Conservation (phyloP, 345 rosid genomes). For the Salix arbutifolia region DNA sequence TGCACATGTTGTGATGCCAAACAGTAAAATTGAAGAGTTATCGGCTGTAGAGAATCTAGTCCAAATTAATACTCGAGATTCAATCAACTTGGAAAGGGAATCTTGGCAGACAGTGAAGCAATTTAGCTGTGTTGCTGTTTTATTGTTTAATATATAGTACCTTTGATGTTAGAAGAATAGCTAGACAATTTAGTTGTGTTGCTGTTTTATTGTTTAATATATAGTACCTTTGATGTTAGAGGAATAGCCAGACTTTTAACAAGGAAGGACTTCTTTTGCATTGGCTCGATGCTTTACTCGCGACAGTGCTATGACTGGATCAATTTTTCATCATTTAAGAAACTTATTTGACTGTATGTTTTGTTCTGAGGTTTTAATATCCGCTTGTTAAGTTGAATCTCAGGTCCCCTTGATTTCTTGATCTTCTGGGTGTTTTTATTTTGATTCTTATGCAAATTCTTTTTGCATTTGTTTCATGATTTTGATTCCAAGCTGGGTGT, state of each 20-base stretch:
- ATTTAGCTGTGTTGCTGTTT: background rate
- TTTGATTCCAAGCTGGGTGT: background rate
- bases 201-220: background rate
- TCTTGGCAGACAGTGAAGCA: background rate
- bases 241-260: background rate
- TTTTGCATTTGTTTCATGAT: background rate
- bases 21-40: background rate
- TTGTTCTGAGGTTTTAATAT: background rate
- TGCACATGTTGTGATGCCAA: background rate
- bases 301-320: background rate
- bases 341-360: background rate
- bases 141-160: background rate
- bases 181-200: constrained; percentile 1
- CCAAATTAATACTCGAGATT: background rate
- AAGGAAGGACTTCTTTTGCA: background rate
- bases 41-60: background rate
- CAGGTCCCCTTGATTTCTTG: background rate
- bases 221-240: background rate
- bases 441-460: background rate
- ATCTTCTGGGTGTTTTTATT: too few relatives aligned
- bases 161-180: background rate
- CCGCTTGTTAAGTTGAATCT: background rate
- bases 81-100: background rate
- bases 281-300: background rate
- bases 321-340: background rate